Base-by-base conservation (phyloP, 2,329 filamentous ascomycete species). In the Stemphylium vesicarium region DNA sequence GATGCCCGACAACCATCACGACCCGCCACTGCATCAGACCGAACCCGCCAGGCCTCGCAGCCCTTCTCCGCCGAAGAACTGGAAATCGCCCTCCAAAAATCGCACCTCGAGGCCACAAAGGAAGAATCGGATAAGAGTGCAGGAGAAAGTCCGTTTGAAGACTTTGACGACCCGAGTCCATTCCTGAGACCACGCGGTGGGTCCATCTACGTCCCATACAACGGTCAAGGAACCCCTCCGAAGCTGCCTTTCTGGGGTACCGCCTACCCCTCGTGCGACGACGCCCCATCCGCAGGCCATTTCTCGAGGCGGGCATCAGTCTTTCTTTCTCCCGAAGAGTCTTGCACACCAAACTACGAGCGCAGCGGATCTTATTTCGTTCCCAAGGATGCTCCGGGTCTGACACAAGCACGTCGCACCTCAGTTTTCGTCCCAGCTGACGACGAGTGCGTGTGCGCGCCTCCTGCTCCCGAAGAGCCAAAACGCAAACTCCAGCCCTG, bases 21-120 rank as follows among this genome's bases (percentile, higher is more conserved):
- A 26, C 71, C 66, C 7, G 67, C 53, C 24, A 68, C 64, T 24
- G 65, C 59, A 39, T 71, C 63, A 12, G 68, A 67, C 29, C 66
- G 64, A 51, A 70, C 56, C 16, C 67, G 63, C 10, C 66, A 66
- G 15, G 50, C 70, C n/a, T 69, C 68, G 60, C 62, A 64, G 20
- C 76, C 76, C 1, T 82, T 81, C 59, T 74, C 78, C 2, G 71
- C 77, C 22, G 76, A 79, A 45, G 78, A 81, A 24, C 72, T 82
- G 40, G 75, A 76, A 37, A 63, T 77, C 8, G 80, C 80, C 0
- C 63, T 81, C 47, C 69, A 77, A 44, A 69, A 72, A 36, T 78
- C 77, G 4, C 74, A 78, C 38, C 64, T 75, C 12, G 71, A 72
- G 39, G 55, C 65, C 9, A 68, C 67, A 4, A 65, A 63, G 29